Evolutionary conservation across 2,329 filamentous ascomycete genomes (phyloP).

Genomic region (Zopfia rhizophila): DNA sequence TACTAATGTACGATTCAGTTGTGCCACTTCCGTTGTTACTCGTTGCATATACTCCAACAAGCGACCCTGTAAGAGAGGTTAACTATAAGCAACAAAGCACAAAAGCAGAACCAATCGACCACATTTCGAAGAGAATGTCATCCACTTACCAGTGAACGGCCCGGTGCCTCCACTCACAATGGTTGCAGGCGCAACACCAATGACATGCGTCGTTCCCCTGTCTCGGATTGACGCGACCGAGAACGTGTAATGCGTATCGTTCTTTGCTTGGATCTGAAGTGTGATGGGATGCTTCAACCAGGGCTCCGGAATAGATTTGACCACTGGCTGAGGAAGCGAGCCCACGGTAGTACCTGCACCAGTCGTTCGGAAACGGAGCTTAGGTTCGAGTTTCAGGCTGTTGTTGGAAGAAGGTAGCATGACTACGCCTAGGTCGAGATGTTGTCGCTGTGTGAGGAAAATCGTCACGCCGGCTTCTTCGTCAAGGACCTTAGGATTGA

Average conservation of each 20-base stretch:
- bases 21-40: constrained; percentile 59
- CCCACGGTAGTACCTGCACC: constrained; percentile 49
- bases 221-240: constrained; percentile 24
- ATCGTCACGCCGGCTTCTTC: constrained; percentile 64
- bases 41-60: constrained; percentile 64
- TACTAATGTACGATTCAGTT: constrained; percentile 60
- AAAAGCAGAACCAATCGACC: too few species aligned
- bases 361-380: constrained; percentile 58
- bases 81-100: too few species aligned
- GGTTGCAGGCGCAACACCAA: constrained; percentile 28
- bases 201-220: too few species aligned
- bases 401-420: constrained; percentile 15
- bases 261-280: constrained; percentile 56
- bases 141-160: constrained; percentile 20
- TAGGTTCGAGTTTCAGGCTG: constrained; percentile 21
- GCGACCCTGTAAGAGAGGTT: constrained; percentile 50
- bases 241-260: constrained; percentile 55
- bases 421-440: constrained; percentile 59
- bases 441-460: constrained; percentile 64
- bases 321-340: constrained; percentile 48
- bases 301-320: constrained; percentile 51
- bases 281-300: constrained; percentile 51
- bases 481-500: constrained; percentile 42
- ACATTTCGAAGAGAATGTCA: neutral
- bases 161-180: constrained; percentile 32